phyloP scores from a whole-genome alignment of 1,284 basidiomycete species.

The Leucoagaricus sp. region DNA sequence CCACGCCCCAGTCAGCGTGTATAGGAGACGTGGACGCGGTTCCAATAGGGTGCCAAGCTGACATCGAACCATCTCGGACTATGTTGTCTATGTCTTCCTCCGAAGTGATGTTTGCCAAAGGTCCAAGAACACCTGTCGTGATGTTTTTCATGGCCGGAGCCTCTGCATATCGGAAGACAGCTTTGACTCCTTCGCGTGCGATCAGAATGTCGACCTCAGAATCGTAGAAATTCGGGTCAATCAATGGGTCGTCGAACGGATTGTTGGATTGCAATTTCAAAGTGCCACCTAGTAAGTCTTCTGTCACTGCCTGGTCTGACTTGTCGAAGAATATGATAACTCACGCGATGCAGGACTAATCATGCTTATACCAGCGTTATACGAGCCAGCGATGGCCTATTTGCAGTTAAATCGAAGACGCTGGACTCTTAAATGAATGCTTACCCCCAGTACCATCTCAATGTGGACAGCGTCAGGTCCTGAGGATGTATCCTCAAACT shows the following conservation, averaged over 20 bases:
- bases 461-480: slow-evolving; percentile 24
- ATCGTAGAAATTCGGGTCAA: slow-evolving; percentile 31
- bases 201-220: slow-evolving; percentile 15
- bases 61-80: slow-evolving; percentile 18
- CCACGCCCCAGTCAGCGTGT: slow-evolving; percentile 26
- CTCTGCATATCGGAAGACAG: slow-evolving; percentile 28
- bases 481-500: slow-evolving; percentile 20
- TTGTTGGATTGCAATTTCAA: slow-evolving; percentile 30
- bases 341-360: slow-evolving; percentile 16
- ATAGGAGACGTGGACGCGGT: slow-evolving; percentile 30
- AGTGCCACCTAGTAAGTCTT: slow-evolving; percentile 30
- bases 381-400: not conserved
- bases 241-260: slow-evolving; percentile 35
- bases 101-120: slow-evolving; percentile 15
- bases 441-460: slow-evolving; percentile 22
- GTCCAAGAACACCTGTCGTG: slow-evolving; percentile 20
- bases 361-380: not conserved
- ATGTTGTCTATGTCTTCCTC: slow-evolving; percentile 24
- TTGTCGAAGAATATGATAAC: not conserved
- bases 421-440: not conserved
- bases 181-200: slow-evolving; percentile 22
- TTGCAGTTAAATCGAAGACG: not conserved
- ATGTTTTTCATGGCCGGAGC: slow-evolving; percentile 34
- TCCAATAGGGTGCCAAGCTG: slow-evolving; percentile 27
- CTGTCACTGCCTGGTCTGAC: not conserved